Percentiles rank a stretch among this genome's conserved stretches.
These are phyloP conservation scores for Colletotrichum trifolii DNA, from an alignment of 2,329 filamentous ascomycete species.

Conservation along the genomic window DNA sequence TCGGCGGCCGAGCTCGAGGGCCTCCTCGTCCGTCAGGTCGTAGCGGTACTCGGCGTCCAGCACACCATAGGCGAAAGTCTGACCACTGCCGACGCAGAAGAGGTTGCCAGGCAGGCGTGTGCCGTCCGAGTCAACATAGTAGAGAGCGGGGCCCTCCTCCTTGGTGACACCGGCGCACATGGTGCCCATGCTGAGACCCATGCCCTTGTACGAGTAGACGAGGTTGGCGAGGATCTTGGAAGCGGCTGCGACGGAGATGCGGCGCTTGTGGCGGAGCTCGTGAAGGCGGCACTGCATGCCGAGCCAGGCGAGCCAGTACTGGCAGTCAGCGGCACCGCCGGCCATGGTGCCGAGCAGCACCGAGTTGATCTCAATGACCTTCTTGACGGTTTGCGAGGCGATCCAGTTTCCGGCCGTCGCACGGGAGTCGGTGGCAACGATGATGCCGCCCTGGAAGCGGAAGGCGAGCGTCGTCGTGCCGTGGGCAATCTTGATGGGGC, in stretches of 20 bases:
- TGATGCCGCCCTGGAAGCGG: conserved; percentile 97
- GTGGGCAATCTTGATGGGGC: conserved; percentile 99
- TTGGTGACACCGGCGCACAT: conserved; percentile 98
- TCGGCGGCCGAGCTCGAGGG: conserved; percentile 87
- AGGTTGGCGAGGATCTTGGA: conserved; percentile 99
- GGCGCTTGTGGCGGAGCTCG: conserved; percentile 98
- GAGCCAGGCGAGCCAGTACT: conserved; percentile 99
- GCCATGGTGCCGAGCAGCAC: conserved; percentile 97
- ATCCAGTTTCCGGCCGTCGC: conserved; percentile 99
- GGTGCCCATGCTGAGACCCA: conserved; percentile 98
- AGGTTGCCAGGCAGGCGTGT: conserved; percentile 92
- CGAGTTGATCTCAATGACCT: conserved; percentile 98
- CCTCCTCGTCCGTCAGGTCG: conserved; percentile 87
- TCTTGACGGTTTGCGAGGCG: conserved; percentile 99
- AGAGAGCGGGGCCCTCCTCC: conserved; percentile 94
- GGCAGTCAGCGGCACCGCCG: conserved; percentile 97
- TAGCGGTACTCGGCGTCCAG: conserved; percentile 95
- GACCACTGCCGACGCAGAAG: conserved; percentile 97
- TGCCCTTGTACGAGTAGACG: conserved; percentile 98
- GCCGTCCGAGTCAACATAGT: conserved; percentile 99
- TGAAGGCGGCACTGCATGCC: conserved; percentile 99
- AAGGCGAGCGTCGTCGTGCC: conserved; percentile 98
- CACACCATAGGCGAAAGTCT: conserved; percentile 99
- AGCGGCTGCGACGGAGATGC: conserved; percentile 96
- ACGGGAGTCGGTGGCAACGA: conserved; percentile 97